These are phyloP conservation scores for Candida sp. DNA, from an alignment of 1,139 yeast genomes.

Conservation along the genomic window DNA sequence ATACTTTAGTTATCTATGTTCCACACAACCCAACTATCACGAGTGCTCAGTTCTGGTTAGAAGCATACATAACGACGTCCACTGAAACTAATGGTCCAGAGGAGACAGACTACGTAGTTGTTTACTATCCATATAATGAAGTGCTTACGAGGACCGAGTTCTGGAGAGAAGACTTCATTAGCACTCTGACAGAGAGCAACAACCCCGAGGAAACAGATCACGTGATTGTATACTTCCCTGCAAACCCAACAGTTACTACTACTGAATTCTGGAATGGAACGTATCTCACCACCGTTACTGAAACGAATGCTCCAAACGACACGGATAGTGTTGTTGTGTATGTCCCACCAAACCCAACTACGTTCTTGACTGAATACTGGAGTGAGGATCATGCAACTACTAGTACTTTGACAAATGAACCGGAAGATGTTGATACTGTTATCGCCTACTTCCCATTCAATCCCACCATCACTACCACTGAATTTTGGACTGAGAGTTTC, in stretches of 20 bases:
- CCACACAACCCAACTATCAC: slow-evolving; percentile 19
- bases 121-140: slow-evolving; percentile 20
- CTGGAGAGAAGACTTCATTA: slow-evolving; percentile 11
- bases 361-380: slow-evolving; percentile 1
- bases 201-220: slow-evolving; percentile 18
- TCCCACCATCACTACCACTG: slow-evolving; percentile 16
- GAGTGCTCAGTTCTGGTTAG: slow-evolving; percentile 12
- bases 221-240: slow-evolving; percentile 22
- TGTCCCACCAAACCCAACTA: slow-evolving; percentile 10
- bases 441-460: slow-evolving; percentile 20
- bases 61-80: slow-evolving; percentile 4
- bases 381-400: slow-evolving; percentile 9
- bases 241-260: slow-evolving; percentile 14
- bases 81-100: slow-evolving; percentile 13
- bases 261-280: slow-evolving; percentile 14
- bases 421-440: slow-evolving; percentile 19
- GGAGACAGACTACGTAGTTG: slow-evolving; percentile 20
- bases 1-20: slow-evolving; percentile 20
- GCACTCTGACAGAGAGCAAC: slow-evolving; percentile 11
- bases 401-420: slow-evolving; percentile 8
- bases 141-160: too few relatives aligned
- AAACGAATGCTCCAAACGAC: slow-evolving; percentile 8
- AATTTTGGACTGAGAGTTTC: slow-evolving; percentile 14
- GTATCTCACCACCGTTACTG: slow-evolving; percentile 10
- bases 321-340: slow-evolving; percentile 9